These are phyloP conservation scores for Amesomyces nigricolor DNA, from an alignment of 2,329 filamentous ascomycete genomes.

Conservation along the genomic window DNA sequence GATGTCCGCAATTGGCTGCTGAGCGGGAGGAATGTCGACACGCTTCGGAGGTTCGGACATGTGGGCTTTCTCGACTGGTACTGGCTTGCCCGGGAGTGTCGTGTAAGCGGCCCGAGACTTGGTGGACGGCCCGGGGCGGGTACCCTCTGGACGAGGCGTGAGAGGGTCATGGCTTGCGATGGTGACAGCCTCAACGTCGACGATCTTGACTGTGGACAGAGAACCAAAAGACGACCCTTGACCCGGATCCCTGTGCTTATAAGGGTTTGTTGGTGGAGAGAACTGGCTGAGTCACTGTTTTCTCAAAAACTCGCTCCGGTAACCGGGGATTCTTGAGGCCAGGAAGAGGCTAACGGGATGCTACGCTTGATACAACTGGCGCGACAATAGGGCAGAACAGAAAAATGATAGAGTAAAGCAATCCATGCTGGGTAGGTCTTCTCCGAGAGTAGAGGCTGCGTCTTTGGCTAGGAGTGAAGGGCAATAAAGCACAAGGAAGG, in stretches of 20 bases:
- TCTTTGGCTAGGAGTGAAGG: neutral
- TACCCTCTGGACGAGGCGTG: slow-evolving; percentile 13
- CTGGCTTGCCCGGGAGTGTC: neutral
- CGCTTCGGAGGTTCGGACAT: neutral
- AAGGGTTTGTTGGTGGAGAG: slow-evolving; percentile 1
- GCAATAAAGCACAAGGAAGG: no score
- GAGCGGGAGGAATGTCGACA: slow-evolving; percentile 1
- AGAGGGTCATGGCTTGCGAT: slow-evolving; percentile 17
- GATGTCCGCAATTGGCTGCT: neutral
- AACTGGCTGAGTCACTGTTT: slow-evolving; percentile 5
- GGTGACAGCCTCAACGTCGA: neutral
- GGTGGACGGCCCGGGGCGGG: neutral
- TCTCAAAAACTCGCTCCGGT: neutral
- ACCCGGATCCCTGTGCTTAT: neutral
- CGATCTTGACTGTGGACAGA: neutral
- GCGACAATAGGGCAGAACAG: neutral
- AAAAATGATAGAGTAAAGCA: neutral
- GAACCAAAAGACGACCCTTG: neutral
- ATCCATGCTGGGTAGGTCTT: neutral
- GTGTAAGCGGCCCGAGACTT: neutral
- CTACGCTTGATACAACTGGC: neutral
- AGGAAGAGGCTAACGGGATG: neutral
- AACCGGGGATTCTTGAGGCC: neutral
- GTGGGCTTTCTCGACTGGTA: neutral
- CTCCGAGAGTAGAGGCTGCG: neutral